phyloP scores from a whole-genome alignment of 2,329 filamentous ascomycete genomes.

The Neurospora crassa region DNA sequence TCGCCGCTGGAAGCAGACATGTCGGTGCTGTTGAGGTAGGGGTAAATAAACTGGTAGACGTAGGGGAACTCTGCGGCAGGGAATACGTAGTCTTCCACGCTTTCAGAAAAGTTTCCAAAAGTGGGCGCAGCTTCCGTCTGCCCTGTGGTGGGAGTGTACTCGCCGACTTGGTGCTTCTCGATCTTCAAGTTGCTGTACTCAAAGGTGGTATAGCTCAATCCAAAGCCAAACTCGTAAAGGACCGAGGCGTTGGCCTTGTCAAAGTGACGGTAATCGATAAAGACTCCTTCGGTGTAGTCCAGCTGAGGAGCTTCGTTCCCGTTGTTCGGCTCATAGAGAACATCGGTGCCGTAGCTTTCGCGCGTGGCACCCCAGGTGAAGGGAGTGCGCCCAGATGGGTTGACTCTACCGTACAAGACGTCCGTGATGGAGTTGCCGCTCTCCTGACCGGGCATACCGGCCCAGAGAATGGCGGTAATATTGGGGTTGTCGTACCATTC shows the following conservation, averaged over 20 bases:
- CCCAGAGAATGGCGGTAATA: constrained; percentile 75
- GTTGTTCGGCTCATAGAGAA: constrained; percentile 62
- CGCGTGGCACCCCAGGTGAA: constrained; percentile 69
- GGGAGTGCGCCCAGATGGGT: constrained; percentile 66
- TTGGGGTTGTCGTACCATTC: constrained; percentile 69
- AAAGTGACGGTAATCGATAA: constrained; percentile 74
- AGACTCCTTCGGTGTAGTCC: constrained; percentile 67
- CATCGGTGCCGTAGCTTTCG: constrained; percentile 57
- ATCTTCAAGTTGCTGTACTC: constrained; percentile 60
- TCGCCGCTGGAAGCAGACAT: constrained; percentile 45
- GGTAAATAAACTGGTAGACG: constrained; percentile 54
- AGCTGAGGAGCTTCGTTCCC: constrained; percentile 56
- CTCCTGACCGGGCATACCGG: constrained; percentile 74
- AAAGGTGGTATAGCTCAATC: constrained; percentile 74
- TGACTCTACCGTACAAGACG: constrained; percentile 73
- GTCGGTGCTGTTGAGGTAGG: constrained; percentile 57
- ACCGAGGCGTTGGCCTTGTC: constrained; percentile 58
- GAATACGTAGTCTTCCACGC: constrained; percentile 58
- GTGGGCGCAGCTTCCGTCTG: constrained; percentile 52
- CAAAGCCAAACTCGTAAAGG: constrained; percentile 73
- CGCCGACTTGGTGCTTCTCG: constrained; percentile 34
- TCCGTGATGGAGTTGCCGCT: constrained; percentile 71
- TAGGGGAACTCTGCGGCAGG: constrained; percentile 44
- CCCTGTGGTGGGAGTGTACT: constrained; percentile 52
- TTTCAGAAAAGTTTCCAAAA: constrained; percentile 53